A percentile compares a stretch with the other conserved stretches of the same genome.
Evolutionary conservation across 2,329 filamentous ascomycete species (phyloP).

Genomic region (Cytospora schulzeri): DNA sequence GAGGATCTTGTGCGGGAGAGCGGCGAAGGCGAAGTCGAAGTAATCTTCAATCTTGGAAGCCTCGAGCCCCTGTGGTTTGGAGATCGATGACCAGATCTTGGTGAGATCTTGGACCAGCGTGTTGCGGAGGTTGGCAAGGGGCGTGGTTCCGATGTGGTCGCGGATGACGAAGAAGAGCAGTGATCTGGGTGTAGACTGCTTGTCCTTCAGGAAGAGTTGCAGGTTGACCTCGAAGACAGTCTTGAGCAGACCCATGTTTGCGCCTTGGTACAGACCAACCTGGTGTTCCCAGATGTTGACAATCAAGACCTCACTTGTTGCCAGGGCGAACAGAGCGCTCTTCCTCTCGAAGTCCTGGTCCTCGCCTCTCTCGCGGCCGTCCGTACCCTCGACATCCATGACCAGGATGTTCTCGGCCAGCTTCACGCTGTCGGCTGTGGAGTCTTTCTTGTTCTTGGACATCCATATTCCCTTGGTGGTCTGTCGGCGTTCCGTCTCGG

Average conservation of each 20-base stretch:
- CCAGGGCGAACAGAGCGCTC: conserved; percentile 93
- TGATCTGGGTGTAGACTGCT: conserved; percentile 85
- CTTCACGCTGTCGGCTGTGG: conserved; percentile 46
- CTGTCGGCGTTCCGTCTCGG: conserved; percentile 88
- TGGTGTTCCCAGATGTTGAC: conserved; percentile 99
- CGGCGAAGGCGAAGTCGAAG: conserved; percentile 97
- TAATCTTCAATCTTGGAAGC: conserved; percentile 91
- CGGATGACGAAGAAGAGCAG: conserved; percentile 98
- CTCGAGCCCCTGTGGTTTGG: conserved; percentile 88
- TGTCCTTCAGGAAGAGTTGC: conserved; percentile 94
- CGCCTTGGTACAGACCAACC: conserved; percentile 95
- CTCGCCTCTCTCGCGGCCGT: conserved; percentile 92
- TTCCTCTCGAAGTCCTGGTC: conserved; percentile 99
- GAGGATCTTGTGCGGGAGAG: conserved; percentile 93
- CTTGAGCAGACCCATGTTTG: conserved; percentile 98
- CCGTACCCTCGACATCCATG: conserved; percentile 98
- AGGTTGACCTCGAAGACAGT: conserved; percentile 99
- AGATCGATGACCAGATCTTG: conserved; percentile 90
- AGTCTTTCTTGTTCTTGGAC: conserved; percentile 85
- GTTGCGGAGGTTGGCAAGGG: conserved; percentile 83
- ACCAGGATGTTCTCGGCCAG: conserved; percentile 99
- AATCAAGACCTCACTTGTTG: conserved; percentile 95
- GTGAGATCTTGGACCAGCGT: conserved; percentile 88
- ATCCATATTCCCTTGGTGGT: conserved; percentile 99
- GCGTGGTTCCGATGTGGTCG: conserved; percentile 91